Conservation (phyloP, 2,329 filamentous ascomycete species). For the Talaromyces sp. region DNA sequence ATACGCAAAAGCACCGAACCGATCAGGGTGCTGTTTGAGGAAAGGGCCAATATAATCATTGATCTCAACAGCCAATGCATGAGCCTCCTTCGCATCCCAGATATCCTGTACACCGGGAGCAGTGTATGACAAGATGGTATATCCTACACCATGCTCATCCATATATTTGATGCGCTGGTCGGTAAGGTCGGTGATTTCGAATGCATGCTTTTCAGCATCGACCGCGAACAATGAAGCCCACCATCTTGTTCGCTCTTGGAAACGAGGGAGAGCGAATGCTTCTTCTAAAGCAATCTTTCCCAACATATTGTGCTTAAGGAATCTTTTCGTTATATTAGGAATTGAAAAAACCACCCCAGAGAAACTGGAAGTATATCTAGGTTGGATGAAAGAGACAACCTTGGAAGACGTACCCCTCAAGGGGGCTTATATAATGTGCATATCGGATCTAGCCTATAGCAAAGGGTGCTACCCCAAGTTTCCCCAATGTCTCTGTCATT, state of each 20-base stretch:
- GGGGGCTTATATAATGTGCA: neutral
- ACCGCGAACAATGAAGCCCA: slow-evolving; percentile 22
- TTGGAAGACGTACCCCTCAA: neutral
- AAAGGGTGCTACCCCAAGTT: neutral
- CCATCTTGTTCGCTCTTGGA: slow-evolving; percentile 20
- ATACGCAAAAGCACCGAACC: slow-evolving; percentile 21
- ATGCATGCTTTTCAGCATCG: slow-evolving; percentile 26
- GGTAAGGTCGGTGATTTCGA: slow-evolving; percentile 21
- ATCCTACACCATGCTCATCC: slow-evolving; percentile 30
- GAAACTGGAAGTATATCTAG: neutral
- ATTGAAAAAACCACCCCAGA: neutral
- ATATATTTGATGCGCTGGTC: slow-evolving; percentile 21
- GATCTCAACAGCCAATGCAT: slow-evolving; percentile 27
- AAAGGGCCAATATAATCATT: slow-evolving; percentile 30
- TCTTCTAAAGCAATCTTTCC: slow-evolving; percentile 21
- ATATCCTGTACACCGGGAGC: slow-evolving; percentile 32
- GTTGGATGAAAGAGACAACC: neutral
- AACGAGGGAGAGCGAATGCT: slow-evolving; percentile 20
- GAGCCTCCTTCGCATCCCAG: slow-evolving; percentile 27
- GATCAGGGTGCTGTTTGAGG: slow-evolving; percentile 23
- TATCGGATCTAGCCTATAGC: neutral
- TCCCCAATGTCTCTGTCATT: neutral
- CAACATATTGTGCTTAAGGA: slow-evolving; percentile 9
- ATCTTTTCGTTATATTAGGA: neutral
- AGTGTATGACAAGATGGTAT: slow-evolving; percentile 29